A percentile compares a stretch with the other conserved stretches of the same genome.
These are phyloP conservation scores for Erigeron philadelphicus DNA, from an alignment of 140 eudicot genomes.

Conservation along the genomic window DNA sequence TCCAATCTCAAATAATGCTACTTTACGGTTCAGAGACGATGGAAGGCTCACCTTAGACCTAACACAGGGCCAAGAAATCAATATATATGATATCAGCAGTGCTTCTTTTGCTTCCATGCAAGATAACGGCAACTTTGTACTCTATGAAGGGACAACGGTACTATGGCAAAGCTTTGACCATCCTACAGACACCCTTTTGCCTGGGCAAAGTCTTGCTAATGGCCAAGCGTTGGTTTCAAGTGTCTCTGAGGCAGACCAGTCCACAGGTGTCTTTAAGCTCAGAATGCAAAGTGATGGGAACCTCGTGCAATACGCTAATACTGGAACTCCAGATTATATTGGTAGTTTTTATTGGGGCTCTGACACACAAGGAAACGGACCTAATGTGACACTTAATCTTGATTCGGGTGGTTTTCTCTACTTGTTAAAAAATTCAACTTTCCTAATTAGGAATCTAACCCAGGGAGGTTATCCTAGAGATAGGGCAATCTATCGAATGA, in stretches of 20 bases:
- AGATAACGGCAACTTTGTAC: neutral
- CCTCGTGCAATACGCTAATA: constrained; percentile 36
- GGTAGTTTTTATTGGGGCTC: constrained; percentile 16
- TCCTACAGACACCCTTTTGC: constrained; percentile 44
- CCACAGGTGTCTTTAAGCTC: constrained; percentile 28
- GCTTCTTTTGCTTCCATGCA: constrained; percentile 4
- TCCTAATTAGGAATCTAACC: constrained; percentile 14
- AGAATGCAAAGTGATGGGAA: constrained; percentile 40
- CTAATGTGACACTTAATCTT: constrained; percentile 36
- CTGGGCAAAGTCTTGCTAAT: constrained; percentile 29
- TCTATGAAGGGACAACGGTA: neutral
- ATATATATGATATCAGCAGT: constrained; percentile 23
- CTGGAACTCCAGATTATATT: neutral
- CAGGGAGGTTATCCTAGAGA: constrained; percentile 13
- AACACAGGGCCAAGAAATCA: constrained; percentile 25
- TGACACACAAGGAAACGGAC: constrained; percentile 4
- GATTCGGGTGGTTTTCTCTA: constrained; percentile 34
- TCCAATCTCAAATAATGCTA: constrained; percentile 29
- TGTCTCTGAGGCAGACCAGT: constrained; percentile 33
- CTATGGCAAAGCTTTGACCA: constrained; percentile 33
- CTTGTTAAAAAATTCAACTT: constrained; percentile 21
- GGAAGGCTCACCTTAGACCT: constrained; percentile 34
- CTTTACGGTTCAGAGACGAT: constrained; percentile 25
- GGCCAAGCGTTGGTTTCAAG: constrained; percentile 30
- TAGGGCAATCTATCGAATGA: constrained; percentile 26